A percentile compares a stretch with the other conserved stretches of the same genome.
phyloP scores from a whole-genome alignment of 805 yeast genomes.

The Sugiyamaella americana region DNA sequence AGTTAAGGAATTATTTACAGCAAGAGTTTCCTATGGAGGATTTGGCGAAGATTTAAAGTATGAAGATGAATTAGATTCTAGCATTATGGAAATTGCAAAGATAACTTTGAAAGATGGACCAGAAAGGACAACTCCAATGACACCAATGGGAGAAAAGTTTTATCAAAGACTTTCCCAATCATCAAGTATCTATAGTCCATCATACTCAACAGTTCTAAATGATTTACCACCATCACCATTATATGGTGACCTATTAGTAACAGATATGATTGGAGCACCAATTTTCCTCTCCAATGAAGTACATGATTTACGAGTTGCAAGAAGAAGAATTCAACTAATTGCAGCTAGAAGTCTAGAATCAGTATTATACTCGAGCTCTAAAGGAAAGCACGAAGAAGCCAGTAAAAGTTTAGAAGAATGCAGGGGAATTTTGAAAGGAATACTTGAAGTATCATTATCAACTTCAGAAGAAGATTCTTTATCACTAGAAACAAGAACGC shows the following conservation, averaged over 20 bases:
- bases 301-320: conserved; percentile 1
- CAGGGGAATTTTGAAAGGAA: conserved; percentile 2
- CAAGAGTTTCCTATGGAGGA: not conserved
- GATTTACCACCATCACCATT: not conserved
- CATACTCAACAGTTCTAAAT: not conserved
- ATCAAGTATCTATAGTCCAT: not conserved
- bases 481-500: not conserved
- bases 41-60: not conserved
- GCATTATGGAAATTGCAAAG: not conserved
- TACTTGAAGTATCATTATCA: not conserved
- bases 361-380: not conserved
- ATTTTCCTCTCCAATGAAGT: conserved; percentile 1
- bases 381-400: conserved; percentile 9
- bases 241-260: not conserved
- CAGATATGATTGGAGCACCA: not conserved
- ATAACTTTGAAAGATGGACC: not conserved
- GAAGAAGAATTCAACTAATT: conserved; percentile 13
- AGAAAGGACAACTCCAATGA: no score
- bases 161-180: not conserved
- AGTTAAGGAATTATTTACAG: not conserved
- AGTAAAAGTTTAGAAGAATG: conserved; percentile 1
- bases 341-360: conserved; percentile 9
- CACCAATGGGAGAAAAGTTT: not conserved
- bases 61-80: not conserved
- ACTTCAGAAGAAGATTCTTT: not conserved